Conservation (phyloP, 371 early-diverging fungal genomes). For the Syncephalastrum contaminatum region DNA sequence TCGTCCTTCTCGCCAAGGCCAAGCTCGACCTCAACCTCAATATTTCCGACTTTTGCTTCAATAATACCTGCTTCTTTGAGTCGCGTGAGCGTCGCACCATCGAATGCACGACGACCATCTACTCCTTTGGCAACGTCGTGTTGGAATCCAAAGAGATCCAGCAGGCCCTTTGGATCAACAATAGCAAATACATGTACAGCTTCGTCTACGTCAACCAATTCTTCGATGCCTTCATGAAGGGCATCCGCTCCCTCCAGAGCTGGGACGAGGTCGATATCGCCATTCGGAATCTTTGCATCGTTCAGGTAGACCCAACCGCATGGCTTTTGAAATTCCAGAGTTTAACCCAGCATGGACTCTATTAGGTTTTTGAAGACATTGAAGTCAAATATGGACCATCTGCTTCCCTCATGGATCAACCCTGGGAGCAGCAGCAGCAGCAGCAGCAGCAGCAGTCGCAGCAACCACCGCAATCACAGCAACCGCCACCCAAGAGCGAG, state of each 20-base stretch:
- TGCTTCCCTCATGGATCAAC: slow-evolving; percentile 13
- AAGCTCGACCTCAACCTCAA: slow-evolving; percentile 46
- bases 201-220: slow-evolving; percentile 64
- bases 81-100: slow-evolving; percentile 49
- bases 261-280: slow-evolving; percentile 58
- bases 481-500: not conserved
- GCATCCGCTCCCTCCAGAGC: slow-evolving; percentile 44
- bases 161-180: slow-evolving; percentile 44
- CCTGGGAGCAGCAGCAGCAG: slow-evolving; percentile 10
- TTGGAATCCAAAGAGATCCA: slow-evolving; percentile 60
- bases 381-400: slow-evolving; percentile 29
- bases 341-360: not conserved
- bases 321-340: not conserved
- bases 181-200: slow-evolving; percentile 46
- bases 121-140: slow-evolving; percentile 64
- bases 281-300: slow-evolving; percentile 50
- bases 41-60: slow-evolving; percentile 42
- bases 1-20: slow-evolving; percentile 29
- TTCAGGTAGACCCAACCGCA: slow-evolving; percentile 34
- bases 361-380: slow-evolving; percentile 52
- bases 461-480: not conserved
- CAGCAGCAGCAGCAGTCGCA: slow-evolving; percentile 1
- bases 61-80: slow-evolving; percentile 53
- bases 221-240: slow-evolving; percentile 57
- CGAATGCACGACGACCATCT: slow-evolving; percentile 62